Evolutionary conservation across 345 rosid species (phyloP), one percentile per base, ranked within the genome.

Genomic region (Physaria fendleri): DNA sequence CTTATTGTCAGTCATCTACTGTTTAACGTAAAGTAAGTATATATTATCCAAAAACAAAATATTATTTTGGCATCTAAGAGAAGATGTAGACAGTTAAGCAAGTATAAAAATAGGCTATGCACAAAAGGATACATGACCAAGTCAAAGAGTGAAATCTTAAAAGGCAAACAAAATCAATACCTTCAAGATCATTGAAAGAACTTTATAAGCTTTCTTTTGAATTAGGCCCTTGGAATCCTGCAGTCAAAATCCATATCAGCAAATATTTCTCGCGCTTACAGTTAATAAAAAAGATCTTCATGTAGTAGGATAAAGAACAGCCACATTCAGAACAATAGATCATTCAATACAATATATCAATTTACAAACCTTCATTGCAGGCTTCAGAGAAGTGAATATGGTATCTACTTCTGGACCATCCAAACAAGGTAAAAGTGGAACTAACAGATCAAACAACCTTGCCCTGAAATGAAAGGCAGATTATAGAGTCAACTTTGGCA

Each of bases 141-240:
- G 46, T 16, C 5, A 8, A 62, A 73, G 59, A 27, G 9, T 14
- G 23, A 43, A 48, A 35, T 27, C 11, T 28, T 20, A 17, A n/a
- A n/a, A 52, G 44, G 57, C 22, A 51, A 46, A 24, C 20, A 6
- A 59, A 59, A 6, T 24, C 33, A 63, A 38, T 78, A 93, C 99
- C 94, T 73, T 83, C 43, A 93, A 79, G 62, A 93, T 81, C 28
- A 69, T 38, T 29, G 95, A 86, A 75, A 93, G 90, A 64, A 81
- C 94, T 77, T 83, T 93, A 76, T 89, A 93, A 30, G 94, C 97
- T 78, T 82, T 93, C 85, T 93, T 93, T 63, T 93, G 99, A 59
- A 86, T 73, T 42, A 76, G 54, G 30, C 97, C 88, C 51, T 82
- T 87, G 42, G 63, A 40, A 60, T 86, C 91, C 99, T 87, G 83